Conservation (phyloP, 2,329 filamentous ascomycete genomes). For the Elsinoe australis region DNA sequence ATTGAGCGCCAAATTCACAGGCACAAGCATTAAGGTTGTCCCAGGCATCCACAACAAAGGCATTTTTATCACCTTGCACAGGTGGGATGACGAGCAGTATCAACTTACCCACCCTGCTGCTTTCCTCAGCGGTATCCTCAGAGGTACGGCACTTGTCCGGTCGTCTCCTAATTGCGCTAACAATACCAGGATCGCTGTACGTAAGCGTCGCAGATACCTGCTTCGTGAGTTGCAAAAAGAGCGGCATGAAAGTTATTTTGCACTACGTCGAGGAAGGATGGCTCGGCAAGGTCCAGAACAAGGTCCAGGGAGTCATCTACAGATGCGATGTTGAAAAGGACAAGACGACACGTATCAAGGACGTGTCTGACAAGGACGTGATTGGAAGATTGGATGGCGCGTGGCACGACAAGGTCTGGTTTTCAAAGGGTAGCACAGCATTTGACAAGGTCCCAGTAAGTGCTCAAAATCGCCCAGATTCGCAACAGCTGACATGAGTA, state of each 20-base stretch:
- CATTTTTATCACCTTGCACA: conserved; percentile 83
- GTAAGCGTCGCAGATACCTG: conserved; percentile 86
- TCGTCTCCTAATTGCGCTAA: conserved; percentile 3
- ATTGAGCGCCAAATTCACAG: conserved; percentile 94
- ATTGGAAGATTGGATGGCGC: conserved; percentile 74
- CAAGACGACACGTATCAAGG: conserved; percentile 67
- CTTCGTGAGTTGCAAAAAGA: conserved; percentile 83
- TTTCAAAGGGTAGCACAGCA: conserved; percentile 43
- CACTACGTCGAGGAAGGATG: conserved; percentile 93
- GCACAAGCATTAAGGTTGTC: conserved; percentile 83
- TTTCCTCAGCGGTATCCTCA: conserved; percentile 77
- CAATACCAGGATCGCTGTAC: conserved; percentile 57
- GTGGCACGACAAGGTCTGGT: conserved; percentile 69
- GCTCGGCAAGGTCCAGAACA: conserved; percentile 85
- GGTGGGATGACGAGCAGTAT: conserved; percentile 79
- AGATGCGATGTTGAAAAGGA: conserved; percentile 72
- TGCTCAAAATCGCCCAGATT: conserved; percentile 28
- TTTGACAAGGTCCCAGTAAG: conserved; percentile 50
- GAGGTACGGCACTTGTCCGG: conserved; percentile 41
- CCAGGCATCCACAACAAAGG: conserved; percentile 91
- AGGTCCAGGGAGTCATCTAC: conserved; percentile 84
- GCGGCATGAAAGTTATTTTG: conserved; percentile 81
- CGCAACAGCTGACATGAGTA: conserved; percentile 2
- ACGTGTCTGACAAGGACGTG: conserved; percentile 78
- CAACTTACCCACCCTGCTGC: conserved; percentile 93